Percentiles rank a stretch among this genome's conserved stretches.
These are phyloP conservation scores for Megacollybia marginata DNA, from an alignment of 768 basidiomycete genomes.

Conservation along the genomic window DNA sequence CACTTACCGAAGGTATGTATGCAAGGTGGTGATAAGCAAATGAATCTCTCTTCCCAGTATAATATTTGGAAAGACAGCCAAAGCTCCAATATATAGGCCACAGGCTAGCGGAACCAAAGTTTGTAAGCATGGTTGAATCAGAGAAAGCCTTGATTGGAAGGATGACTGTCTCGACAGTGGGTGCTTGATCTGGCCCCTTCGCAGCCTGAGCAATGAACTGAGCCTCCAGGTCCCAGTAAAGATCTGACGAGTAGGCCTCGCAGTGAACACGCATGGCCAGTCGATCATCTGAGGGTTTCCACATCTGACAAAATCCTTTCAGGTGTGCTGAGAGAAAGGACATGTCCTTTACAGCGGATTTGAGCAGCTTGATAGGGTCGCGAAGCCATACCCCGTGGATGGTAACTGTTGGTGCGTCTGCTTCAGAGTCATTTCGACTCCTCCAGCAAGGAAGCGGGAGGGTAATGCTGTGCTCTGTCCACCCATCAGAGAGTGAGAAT, in stretches of 20 bases:
- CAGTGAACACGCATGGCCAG: slow-evolving; percentile 13
- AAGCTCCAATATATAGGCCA: slow-evolving; percentile 38
- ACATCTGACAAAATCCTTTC: slow-evolving; percentile 15
- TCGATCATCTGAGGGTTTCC: slow-evolving; percentile 8
- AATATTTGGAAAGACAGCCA: slow-evolving; percentile 34
- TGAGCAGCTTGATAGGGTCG: slow-evolving; percentile 16
- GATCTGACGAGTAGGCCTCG: slow-evolving; percentile 18
- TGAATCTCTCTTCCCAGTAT: slow-evolving; percentile 18
- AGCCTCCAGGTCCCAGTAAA: slow-evolving; percentile 13
- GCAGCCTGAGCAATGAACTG: too few species aligned
- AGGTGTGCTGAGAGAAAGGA: slow-evolving; percentile 11
- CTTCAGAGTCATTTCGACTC: slow-evolving; percentile 5
- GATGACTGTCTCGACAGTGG: slow-evolving; percentile 11
- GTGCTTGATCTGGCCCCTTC: too few species aligned
- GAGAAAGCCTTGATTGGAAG: slow-evolving; percentile 24
- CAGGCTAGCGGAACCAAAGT: slow-evolving; percentile 26
- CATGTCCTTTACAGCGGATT: slow-evolving; percentile 9
- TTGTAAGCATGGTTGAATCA: slow-evolving; percentile 26
- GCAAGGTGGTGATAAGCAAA: slow-evolving; percentile 26
- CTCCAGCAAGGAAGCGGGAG: slow-evolving; percentile 9
- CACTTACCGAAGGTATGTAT: slow-evolving; percentile 29
- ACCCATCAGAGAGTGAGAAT: slow-evolving; percentile 6
- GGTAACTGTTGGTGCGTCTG: slow-evolving; percentile 11
- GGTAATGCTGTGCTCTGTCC: slow-evolving; percentile 5
- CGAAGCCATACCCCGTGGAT: slow-evolving; percentile 21